These are phyloP conservation scores for Cucurbita maxima DNA, from an alignment of 306 rosid species.

Conservation along the genomic window DNA sequence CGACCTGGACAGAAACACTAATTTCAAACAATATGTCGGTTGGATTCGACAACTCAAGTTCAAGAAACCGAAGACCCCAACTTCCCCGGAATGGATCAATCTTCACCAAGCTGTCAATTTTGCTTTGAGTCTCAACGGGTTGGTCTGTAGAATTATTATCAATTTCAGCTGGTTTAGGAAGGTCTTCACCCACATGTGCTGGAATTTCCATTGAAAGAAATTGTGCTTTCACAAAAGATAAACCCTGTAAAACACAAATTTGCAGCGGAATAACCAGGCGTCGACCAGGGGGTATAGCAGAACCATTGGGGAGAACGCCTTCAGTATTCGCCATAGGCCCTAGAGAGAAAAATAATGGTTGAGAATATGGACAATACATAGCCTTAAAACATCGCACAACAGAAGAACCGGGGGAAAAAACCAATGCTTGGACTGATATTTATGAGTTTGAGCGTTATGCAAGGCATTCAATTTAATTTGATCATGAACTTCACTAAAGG, in stretches of 20 bases:
- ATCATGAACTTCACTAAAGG: neutral
- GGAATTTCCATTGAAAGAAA: constrained; percentile 98
- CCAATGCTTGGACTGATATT: neutral
- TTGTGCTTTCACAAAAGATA: constrained; percentile 85
- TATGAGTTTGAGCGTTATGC: neutral
- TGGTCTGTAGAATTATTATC: constrained; percentile 26
- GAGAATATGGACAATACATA: neutral
- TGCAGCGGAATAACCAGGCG: constrained; percentile 82
- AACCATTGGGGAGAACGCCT: constrained; percentile 26
- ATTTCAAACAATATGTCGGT: constrained; percentile 79
- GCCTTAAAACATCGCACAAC: neutral
- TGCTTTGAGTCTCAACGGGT: constrained; percentile 26
- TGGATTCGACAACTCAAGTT: constrained; percentile 84
- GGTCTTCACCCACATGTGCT: constrained; percentile 70
- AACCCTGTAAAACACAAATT: constrained; percentile 82
- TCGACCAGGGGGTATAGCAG: constrained; percentile 70
- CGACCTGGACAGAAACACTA: constrained; percentile 70
- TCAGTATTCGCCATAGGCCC: constrained; percentile 44
- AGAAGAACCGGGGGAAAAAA: neutral
- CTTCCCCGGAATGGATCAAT: constrained; percentile 88
- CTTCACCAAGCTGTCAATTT: constrained; percentile 72
- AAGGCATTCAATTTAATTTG: neutral
- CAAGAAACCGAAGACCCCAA: constrained; percentile 88
- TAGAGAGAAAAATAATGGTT: constrained; percentile 19
- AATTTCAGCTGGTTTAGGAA: constrained; percentile 34